Percentiles rank a stretch among this genome's conserved stretches.
These are phyloP conservation scores for Emmonsiellopsis sp. DNA, from an alignment of 2,329 filamentous ascomycete genomes.

Conservation along the genomic window DNA sequence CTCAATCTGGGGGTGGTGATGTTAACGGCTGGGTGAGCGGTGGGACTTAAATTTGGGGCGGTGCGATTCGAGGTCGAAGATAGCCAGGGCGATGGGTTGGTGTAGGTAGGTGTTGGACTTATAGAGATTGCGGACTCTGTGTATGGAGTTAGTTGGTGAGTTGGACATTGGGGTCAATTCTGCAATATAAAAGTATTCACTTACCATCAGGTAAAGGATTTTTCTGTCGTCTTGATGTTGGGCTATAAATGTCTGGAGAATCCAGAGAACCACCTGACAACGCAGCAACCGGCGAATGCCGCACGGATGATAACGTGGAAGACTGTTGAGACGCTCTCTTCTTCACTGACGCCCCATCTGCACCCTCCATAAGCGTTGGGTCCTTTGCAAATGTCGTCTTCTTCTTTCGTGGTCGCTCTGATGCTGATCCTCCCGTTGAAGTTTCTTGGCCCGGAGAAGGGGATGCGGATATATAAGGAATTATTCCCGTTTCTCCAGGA, in stretches of 20 bases:
- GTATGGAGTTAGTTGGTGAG: neutral
- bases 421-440: neutral
- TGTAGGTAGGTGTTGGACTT: neutral
- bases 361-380: constrained; percentile 1
- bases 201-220: neutral
- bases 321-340: neutral
- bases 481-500: constrained; percentile 15
- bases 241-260: neutral
- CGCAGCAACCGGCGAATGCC: neutral
- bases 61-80: neutral
- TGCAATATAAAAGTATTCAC: neutral
- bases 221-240: neutral
- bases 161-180: neutral
- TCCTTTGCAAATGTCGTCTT: constrained; percentile 9
- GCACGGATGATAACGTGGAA: neutral
- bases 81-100: constrained; percentile 1
- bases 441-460: neutral
- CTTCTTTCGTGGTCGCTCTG: constrained; percentile 3
- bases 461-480: neutral
- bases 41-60: constrained; percentile 3
- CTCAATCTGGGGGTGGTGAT: neutral
- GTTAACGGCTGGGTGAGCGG: neutral
- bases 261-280: neutral
- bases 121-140: neutral
- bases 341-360: neutral